Evolutionary conservation across 2,329 filamentous ascomycete species (phyloP).

Genomic region (Ilyonectria mors-panacis): DNA sequence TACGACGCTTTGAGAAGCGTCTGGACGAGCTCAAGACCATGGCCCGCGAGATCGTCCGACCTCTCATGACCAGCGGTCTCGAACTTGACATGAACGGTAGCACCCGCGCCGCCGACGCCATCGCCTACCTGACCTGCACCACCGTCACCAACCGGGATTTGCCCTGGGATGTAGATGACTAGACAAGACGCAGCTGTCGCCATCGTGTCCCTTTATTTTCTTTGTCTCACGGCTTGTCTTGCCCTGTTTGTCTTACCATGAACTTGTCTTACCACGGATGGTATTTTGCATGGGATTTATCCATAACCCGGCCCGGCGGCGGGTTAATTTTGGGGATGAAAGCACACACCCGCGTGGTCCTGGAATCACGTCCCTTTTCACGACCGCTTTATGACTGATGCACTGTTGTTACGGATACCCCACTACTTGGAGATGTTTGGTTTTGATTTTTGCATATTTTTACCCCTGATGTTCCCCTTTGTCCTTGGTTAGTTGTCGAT

Average conservation of each 20-base stretch:
- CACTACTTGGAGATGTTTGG: slow-evolving; percentile 23
- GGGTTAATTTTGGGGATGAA: slow-evolving; percentile 8
- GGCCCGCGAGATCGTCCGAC: slow-evolving; percentile 85
- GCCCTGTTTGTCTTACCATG: not conserved
- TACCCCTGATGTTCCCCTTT: not conserved
- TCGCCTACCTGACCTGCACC: slow-evolving; percentile 68
- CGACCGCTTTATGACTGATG: slow-evolving; percentile 34
- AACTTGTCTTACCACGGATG: not conserved
- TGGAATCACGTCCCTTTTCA: slow-evolving; percentile 31
- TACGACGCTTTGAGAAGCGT: slow-evolving; percentile 87
- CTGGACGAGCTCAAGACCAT: slow-evolving; percentile 91
- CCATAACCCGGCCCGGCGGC: slow-evolving; percentile 10
- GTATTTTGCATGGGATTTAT: slow-evolving; percentile 8
- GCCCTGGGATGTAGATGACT: slow-evolving; percentile 63
- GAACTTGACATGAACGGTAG: slow-evolving; percentile 77
- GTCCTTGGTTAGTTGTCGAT: not conserved
- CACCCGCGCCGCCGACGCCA: slow-evolving; percentile 58
- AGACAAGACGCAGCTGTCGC: slow-evolving; percentile 18
- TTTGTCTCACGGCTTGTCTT: slow-evolving; percentile 21
- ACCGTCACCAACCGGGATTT: slow-evolving; percentile 64
- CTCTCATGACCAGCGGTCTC: slow-evolving; percentile 87
- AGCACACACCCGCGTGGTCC: slow-evolving; percentile 16
- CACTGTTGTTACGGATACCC: slow-evolving; percentile 37
- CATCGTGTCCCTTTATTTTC: not conserved
- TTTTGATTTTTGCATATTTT: slow-evolving; percentile 13